Evolutionary conservation across 768 basidiomycete species (phyloP).

Genomic region (Xanthoconium stramineum): DNA sequence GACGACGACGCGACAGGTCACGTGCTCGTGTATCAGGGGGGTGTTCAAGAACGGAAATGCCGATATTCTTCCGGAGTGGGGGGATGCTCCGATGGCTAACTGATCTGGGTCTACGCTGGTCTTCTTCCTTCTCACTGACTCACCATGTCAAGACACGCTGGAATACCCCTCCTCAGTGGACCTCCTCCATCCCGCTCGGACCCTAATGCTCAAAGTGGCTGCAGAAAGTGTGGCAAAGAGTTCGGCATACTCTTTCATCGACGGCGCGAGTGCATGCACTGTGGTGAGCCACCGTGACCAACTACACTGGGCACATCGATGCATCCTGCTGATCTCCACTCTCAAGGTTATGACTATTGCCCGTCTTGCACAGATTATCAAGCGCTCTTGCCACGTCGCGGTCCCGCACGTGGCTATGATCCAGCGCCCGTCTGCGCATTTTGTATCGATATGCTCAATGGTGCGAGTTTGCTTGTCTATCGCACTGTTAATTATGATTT

Average conservation of each 20-base stretch:
- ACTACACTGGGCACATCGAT: not conserved
- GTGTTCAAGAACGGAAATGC: conserved; percentile 4
- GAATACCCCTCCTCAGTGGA: conserved; percentile 71
- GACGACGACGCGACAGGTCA: conserved; percentile 25
- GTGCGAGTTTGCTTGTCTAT: conserved; percentile 37
- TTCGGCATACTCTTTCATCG: conserved; percentile 66
- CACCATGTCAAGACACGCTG: conserved; percentile 31
- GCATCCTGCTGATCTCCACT: not conserved
- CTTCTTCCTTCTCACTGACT: not conserved
- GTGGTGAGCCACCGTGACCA: conserved; percentile 42
- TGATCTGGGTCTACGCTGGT: not conserved
- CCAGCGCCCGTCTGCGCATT: conserved; percentile 63
- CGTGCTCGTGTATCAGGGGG: conserved; percentile 18
- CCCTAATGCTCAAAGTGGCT: conserved; percentile 33
- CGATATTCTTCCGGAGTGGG: conserved; percentile 7
- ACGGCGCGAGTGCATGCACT: conserved; percentile 68
- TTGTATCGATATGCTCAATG: conserved; percentile 67
- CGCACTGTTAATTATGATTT: not conserved
- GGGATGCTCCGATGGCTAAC: conserved; percentile 9
- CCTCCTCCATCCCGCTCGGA: conserved; percentile 43
- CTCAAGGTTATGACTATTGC: conserved; percentile 67
- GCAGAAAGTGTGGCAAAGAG: conserved; percentile 73
- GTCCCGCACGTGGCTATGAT: conserved; percentile 59
- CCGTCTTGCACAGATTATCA: conserved; percentile 72
- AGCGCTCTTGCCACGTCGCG: conserved; percentile 67